Percentiles rank a stretch among this genome's conserved stretches.
Evolutionary conservation across 805 yeast genomes (phyloP).

Genomic region (Saccharomyces mikatae): DNA sequence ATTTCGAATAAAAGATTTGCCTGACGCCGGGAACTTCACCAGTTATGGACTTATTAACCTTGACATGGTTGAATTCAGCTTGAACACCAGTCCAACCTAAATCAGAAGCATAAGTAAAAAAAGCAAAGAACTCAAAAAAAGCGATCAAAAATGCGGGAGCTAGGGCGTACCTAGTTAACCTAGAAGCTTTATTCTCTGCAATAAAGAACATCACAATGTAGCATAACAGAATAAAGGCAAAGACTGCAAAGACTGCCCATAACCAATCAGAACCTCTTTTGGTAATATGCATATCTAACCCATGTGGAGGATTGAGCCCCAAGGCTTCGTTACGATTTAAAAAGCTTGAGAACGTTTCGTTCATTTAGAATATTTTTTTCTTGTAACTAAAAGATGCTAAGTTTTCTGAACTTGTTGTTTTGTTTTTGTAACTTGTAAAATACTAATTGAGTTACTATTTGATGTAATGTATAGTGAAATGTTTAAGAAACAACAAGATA

Average conservation of each 20-base stretch:
- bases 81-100: constrained; percentile 37
- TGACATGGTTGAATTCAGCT: constrained; percentile 36
- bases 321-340: constrained; percentile 33
- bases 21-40: constrained; percentile 26
- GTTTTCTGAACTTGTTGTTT: neutral
- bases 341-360: neutral
- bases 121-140: constrained; percentile 33
- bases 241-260: constrained; percentile 49
- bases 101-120: constrained; percentile 40
- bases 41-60: constrained; percentile 20
- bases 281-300: constrained; percentile 45
- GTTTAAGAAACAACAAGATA: neutral
- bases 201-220: constrained; percentile 10
- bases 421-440: neutral
- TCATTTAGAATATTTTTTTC: neutral
- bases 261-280: constrained; percentile 58
- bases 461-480: neutral
- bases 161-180: constrained; percentile 10
- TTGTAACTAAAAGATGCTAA: neutral
- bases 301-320: constrained; percentile 36
- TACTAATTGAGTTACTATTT: neutral
- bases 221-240: constrained; percentile 8
- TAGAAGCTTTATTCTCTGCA: constrained; percentile 8
- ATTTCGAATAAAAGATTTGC: constrained; percentile 40
- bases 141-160: constrained; percentile 31